Percentiles rank a stretch among this genome's conserved stretches.
Conservation (phyloP, 768 basidiomycete genomes). For the Boletus rubescentipes region DNA sequence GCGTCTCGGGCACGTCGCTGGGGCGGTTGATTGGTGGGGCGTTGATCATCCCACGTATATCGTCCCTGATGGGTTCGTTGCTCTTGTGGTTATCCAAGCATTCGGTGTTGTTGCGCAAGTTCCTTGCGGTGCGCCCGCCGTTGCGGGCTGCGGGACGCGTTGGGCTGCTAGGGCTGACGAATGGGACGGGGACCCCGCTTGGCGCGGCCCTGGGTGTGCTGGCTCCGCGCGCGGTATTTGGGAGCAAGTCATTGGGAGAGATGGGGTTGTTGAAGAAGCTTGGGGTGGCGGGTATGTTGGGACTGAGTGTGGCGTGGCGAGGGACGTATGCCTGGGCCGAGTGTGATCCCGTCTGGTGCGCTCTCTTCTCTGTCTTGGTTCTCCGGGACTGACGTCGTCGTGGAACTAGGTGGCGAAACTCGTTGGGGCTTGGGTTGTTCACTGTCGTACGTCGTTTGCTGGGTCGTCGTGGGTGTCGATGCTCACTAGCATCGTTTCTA, state of each 20-base stretch:
- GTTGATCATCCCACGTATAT: slow-evolving; percentile 63
- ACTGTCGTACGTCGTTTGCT: slow-evolving; percentile 47
- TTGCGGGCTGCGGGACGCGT: slow-evolving; percentile 10
- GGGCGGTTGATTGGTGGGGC: slow-evolving; percentile 72
- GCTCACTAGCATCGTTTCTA: slow-evolving; percentile 19
- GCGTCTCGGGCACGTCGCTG: slow-evolving; percentile 55
- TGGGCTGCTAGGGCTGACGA: slow-evolving; percentile 18
- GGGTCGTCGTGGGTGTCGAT: no score
- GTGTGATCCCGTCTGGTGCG: slow-evolving; percentile 72
- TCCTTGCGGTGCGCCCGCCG: slow-evolving; percentile 24
- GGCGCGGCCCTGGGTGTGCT: slow-evolving; percentile 5
- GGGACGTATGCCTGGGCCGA: slow-evolving; percentile 63
- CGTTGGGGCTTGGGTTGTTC: slow-evolving; percentile 66
- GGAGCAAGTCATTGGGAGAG: slow-evolving; percentile 7
- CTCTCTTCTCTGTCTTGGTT: not conserved
- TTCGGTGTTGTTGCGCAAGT: slow-evolving; percentile 28
- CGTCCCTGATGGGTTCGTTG: slow-evolving; percentile 61
- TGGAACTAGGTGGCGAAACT: slow-evolving; percentile 57
- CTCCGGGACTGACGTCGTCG: not conserved
- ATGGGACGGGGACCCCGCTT: slow-evolving; percentile 1
- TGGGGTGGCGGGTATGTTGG: slow-evolving; percentile 33
- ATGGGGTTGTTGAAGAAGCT: slow-evolving; percentile 25
- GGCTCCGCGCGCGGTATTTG: slow-evolving; percentile 19
- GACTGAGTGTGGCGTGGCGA: slow-evolving; percentile 49
- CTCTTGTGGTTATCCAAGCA: slow-evolving; percentile 52